These are phyloP conservation scores for Symbiodinium natans DNA, from an alignment of 73 alveolate species.

Conservation along the genomic window DNA sequence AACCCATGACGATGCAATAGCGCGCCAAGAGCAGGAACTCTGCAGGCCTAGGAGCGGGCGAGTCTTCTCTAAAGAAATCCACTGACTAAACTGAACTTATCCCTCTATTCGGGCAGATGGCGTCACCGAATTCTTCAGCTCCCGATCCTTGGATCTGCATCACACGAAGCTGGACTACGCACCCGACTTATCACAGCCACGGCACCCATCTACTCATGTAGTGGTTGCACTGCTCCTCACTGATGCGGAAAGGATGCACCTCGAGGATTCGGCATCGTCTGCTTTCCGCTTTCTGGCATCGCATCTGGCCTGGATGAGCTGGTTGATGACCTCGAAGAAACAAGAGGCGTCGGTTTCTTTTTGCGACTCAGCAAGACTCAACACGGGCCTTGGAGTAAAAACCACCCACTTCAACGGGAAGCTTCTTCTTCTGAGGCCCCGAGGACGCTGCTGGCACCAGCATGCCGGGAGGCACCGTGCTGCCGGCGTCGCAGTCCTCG, in stretches of 20 bases:
- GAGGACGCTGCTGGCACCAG: not conserved
- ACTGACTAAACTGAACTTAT: too few species aligned
- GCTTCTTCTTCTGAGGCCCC: not conserved
- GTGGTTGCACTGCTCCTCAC: constrained; percentile 92
- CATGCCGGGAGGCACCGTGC: constrained; percentile 78
- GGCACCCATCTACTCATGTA: constrained; percentile 73
- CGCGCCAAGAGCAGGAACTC: constrained; percentile 92
- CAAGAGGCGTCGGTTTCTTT: too few species aligned
- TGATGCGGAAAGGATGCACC: constrained; percentile 62
- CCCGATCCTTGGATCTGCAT: not conserved
- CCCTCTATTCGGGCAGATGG: not conserved
- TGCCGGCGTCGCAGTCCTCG: constrained; percentile 13
- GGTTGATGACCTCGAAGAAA: constrained; percentile 36
- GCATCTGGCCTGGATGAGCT: constrained; percentile 53
- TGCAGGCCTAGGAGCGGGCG: constrained; percentile 29
- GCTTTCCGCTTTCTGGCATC: not conserved
- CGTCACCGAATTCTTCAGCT: constrained; percentile 85
- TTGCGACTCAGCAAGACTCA: too few species aligned
- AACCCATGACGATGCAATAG: constrained; percentile 85
- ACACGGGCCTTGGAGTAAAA: too few species aligned
- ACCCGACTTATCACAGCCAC: not conserved
- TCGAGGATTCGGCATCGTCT: not conserved
- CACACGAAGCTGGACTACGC: not conserved
- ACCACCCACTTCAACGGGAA: too few species aligned
- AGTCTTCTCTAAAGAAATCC: too few species aligned